These are phyloP conservation scores for Vachellia pachyceras DNA, from an alignment of 306 rosid species.

Conservation along the genomic window DNA sequence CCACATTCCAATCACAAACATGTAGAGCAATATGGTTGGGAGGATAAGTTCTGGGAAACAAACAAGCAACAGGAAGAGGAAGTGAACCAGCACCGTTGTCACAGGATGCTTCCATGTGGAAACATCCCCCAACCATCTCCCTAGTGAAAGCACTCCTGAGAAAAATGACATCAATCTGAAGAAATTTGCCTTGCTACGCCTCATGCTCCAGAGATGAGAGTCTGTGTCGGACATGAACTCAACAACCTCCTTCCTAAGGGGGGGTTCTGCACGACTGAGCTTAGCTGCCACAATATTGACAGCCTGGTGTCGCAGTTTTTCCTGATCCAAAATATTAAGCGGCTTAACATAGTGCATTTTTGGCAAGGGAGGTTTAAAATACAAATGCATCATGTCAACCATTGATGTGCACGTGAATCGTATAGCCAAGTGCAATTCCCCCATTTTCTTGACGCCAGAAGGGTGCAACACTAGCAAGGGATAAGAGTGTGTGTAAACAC, in stretches of 20 bases:
- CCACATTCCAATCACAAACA: constrained; percentile 87
- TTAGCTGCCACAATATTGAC: constrained; percentile 83
- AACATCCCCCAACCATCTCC: constrained; percentile 84
- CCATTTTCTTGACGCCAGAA: constrained; percentile 96
- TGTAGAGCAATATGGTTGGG: constrained; percentile 81
- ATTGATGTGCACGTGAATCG: constrained; percentile 73
- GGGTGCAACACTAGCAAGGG: constrained; percentile 86
- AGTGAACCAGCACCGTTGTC: constrained; percentile 80
- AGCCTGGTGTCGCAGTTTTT: constrained; percentile 80
- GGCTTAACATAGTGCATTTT: constrained; percentile 94
- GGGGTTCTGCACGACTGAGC: constrained; percentile 86
- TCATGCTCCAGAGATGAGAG: constrained; percentile 95
- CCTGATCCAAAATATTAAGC: constrained; percentile 71
- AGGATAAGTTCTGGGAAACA: constrained; percentile 84
- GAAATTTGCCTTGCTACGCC: constrained; percentile 98
- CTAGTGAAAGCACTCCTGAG: constrained; percentile 68
- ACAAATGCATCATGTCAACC: constrained; percentile 63
- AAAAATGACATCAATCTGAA: constrained; percentile 73
- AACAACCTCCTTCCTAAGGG: constrained; percentile 84
- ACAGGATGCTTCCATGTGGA: constrained; percentile 70
- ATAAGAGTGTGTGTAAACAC: constrained; percentile 74
- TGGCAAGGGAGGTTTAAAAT: constrained; percentile 79
- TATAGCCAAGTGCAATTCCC: constrained; percentile 88
- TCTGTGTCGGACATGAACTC: constrained; percentile 95
- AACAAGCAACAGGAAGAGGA: constrained; percentile 81